Percentiles rank a stretch among this genome's conserved stretches.
Conservation (phyloP, 768 basidiomycete genomes). For the Russula ochroleuca region DNA sequence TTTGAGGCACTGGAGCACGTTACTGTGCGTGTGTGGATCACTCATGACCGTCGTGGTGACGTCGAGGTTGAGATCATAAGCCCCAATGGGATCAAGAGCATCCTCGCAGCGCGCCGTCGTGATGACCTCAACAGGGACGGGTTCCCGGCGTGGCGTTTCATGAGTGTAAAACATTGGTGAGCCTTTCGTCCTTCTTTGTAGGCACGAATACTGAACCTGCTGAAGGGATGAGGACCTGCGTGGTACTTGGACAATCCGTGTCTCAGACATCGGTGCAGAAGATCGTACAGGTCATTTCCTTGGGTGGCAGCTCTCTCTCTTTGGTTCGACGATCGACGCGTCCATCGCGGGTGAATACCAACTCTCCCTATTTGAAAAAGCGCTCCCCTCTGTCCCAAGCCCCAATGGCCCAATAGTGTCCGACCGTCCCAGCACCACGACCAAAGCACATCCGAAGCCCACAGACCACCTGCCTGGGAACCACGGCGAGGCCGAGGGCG, state of each 20-base stretch:
- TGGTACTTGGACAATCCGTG: constrained; percentile 85
- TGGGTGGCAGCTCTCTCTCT: constrained; percentile 89
- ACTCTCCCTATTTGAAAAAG: constrained; percentile 51
- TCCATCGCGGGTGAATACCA: constrained; percentile 58
- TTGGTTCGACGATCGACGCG: constrained; percentile 83
- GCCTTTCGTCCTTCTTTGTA: constrained; percentile 30
- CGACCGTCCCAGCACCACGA: constrained; percentile 39
- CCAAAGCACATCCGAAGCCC: constrained; percentile 74
- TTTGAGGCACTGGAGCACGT: constrained; percentile 89
- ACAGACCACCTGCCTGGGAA: constrained; percentile 85
- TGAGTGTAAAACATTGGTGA: constrained; percentile 97
- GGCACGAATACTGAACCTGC: constrained; percentile 25
- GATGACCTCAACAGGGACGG: constrained; percentile 64
- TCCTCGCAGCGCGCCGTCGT: constrained; percentile 68
- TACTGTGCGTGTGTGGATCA: constrained; percentile 88
- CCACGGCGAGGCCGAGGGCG: constrained; percentile 74
- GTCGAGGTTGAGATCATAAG: constrained; percentile 87
- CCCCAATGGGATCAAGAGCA: constrained; percentile 79
- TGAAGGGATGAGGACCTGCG: constrained; percentile 87
- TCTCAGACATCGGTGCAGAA: constrained; percentile 72
- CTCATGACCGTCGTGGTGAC: constrained; percentile 82
- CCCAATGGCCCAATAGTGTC: constrained; percentile 28
- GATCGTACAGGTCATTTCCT: constrained; percentile 62
- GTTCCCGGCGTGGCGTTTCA: constrained; percentile 96
- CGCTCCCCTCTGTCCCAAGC: constrained; percentile 42